phyloP scores from a whole-genome alignment of 2,329 filamentous ascomycete species.

The Cytospora paraplurivora region DNA sequence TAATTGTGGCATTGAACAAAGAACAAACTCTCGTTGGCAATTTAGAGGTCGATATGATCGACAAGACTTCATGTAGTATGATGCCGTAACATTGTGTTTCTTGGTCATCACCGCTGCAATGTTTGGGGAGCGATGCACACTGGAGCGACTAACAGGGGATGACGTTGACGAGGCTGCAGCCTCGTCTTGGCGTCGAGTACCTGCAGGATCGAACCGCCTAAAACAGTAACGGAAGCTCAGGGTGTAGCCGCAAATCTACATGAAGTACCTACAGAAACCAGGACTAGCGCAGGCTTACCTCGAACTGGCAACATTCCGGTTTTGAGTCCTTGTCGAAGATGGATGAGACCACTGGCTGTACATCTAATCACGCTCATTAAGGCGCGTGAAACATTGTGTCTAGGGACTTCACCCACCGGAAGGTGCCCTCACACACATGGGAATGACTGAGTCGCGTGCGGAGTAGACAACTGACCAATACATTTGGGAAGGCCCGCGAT shows the following conservation, averaged over 20 bases:
- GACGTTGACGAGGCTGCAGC: slow-evolving; percentile 8
- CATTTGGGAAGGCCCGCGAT: not conserved
- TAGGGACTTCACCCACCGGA: too few species aligned
- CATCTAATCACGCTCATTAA: not conserved
- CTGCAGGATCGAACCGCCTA: not conserved
- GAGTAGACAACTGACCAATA: not conserved
- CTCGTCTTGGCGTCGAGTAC: slow-evolving; percentile 6
- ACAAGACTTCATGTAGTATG: too few species aligned
- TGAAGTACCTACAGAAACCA: not conserved
- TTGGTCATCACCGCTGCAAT: too few species aligned
- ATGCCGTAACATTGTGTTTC: too few species aligned
- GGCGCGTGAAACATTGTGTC: not conserved
- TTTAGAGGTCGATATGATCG: too few species aligned
- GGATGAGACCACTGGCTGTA: not conserved
- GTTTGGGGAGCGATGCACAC: not conserved
- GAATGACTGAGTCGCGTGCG: not conserved
- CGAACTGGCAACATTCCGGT: not conserved
- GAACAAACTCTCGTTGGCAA: too few species aligned
- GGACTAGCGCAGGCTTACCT: not conserved
- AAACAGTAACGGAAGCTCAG: not conserved
- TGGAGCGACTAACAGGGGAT: not conserved
- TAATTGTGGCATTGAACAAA: too few species aligned
- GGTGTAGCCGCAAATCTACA: not conserved
- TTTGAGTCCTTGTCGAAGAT: not conserved
- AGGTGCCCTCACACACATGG: too few species aligned